Evolutionary conservation across 352 stramenopile species (phyloP), one percentile per base, ranked within the genome.

Genomic region (Phytophthora melonis): DNA sequence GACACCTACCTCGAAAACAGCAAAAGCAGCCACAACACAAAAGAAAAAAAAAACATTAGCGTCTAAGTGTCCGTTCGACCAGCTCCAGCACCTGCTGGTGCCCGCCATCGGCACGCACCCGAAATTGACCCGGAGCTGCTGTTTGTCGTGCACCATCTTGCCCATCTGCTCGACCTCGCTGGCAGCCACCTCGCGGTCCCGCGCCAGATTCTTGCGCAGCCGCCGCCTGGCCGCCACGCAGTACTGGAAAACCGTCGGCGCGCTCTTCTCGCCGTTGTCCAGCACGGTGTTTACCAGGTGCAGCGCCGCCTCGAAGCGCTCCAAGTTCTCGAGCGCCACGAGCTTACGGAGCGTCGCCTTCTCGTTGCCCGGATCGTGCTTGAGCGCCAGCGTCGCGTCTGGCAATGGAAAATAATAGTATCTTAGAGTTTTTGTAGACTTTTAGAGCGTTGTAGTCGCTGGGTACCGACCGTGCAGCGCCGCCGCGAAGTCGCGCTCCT

Each of bases 91-190:
- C 62, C 61, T 11, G 52, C 53, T 69, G 60, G 68, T 58, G 68
- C 36, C 54, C 45, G 58, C 39, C 6, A 63, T 60, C 25, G 45
- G 16, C 41, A 74, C 70, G 9, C 43, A 91, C 84, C 86, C 88
- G 74, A 93, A 93, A 73, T 93, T 95, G 62, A 95, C 87, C 16
- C 88, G 81, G 2, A 95, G 76, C 67, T 93, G 84, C 70, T 95
- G 88, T 69, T 92, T 87, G 52, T 87, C 82, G 47, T 93, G 86
- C 55, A 95, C 88, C 76, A 95, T 91, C 14, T 89, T 91, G 27
- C 82, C 85, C 59, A 93, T 82, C 47, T 91, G 80, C 49, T 82
- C 69, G 21, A 79, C 63, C 49, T 95, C 84, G 30, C 72, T 71
- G 23, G 76, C 70, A 21, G 88, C 88, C 9, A 82, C 88, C 30